Evolutionary conservation across 441 rosid species (phyloP).

Genomic region (Rhodomyrtus psidioides): DNA sequence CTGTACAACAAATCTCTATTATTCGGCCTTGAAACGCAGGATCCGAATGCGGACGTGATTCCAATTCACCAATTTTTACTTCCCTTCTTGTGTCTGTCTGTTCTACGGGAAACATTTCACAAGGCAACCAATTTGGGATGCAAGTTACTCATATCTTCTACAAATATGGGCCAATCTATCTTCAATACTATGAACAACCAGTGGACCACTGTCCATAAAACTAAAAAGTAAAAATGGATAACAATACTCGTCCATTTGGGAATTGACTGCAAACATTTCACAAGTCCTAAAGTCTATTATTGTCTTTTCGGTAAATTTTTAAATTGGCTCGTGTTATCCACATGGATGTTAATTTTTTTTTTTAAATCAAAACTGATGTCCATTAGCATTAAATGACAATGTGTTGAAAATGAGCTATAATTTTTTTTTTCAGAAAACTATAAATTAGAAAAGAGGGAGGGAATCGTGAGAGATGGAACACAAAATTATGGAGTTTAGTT

Average conservation of each 20-base stretch:
- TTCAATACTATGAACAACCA: background rate
- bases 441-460: background rate
- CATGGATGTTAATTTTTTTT: background rate
- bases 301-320: background rate
- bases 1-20: background rate
- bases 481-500: background rate
- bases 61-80: background rate
- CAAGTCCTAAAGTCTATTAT: background rate
- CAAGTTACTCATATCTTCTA: background rate
- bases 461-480: background rate
- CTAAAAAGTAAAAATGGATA: background rate
- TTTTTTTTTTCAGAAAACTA: background rate
- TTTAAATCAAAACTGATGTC: background rate
- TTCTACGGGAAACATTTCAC: background rate
- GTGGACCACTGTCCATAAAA: background rate
- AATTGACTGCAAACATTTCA: background rate
- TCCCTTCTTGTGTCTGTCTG: background rate
- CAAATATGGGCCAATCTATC: background rate
- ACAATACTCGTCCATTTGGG: background rate
- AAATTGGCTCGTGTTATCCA: background rate
- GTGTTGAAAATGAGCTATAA: background rate
- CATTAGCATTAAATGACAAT: background rate
- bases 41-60: background rate
- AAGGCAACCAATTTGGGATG: background rate
- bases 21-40: background rate